phyloP scores from a whole-genome alignment of 345 rosid genomes.

The Eucalyptus leucophloia region DNA sequence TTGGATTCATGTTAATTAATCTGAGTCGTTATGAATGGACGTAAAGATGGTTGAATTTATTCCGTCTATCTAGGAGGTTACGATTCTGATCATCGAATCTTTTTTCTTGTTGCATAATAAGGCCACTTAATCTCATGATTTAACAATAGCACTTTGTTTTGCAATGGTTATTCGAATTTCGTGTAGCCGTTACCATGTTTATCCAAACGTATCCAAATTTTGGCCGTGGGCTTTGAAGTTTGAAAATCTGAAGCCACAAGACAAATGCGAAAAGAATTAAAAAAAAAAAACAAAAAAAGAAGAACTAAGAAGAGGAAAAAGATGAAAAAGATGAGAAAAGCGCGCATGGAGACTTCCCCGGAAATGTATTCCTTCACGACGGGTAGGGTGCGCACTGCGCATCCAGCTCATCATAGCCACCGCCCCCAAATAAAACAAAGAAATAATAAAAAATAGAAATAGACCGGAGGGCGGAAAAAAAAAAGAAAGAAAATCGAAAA shows the following conservation, averaged over 20 bases:
- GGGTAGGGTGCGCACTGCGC: background rate
- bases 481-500: background rate
- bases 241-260: background rate
- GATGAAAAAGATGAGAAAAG: background rate
- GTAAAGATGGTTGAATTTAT: background rate
- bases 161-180: accelerated
- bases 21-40: accelerated
- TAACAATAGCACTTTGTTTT: accelerated
- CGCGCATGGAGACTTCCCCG: background rate
- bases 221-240: background rate
- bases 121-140: accelerated
- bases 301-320: background rate
- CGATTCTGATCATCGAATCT: background rate
- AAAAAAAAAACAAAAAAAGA: background rate
- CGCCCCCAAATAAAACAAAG: background rate
- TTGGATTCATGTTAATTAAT: background rate
- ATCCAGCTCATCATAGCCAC: background rate
- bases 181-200: too few relatives aligned
- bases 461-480: background rate
- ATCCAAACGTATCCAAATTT: background rate
- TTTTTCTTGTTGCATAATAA: background rate
- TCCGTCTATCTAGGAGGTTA: too few relatives aligned
- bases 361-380: background rate
- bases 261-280: background rate
- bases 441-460: background rate